These are phyloP conservation scores for Ananas comosus DNA, from an alignment of 176 grass and related monocot species.

Conservation along the genomic window DNA sequence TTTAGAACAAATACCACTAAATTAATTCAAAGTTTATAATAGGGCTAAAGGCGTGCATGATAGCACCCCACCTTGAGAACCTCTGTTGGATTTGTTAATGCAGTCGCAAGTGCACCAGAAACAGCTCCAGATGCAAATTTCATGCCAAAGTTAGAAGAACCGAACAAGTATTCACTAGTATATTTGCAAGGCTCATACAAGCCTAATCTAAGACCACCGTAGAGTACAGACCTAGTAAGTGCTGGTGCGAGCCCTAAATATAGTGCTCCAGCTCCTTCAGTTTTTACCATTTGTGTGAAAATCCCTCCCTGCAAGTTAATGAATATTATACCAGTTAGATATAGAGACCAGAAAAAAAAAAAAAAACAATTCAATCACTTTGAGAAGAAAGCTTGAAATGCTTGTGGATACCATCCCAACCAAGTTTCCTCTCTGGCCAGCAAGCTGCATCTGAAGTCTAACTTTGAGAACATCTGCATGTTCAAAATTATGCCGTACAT, in stretches of 20 bases:
- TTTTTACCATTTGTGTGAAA: conserved; percentile 58
- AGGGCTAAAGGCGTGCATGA: background rate
- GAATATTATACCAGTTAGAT: conserved; percentile 17
- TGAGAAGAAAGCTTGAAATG: background rate
- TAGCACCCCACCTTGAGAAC: conserved; percentile 61
- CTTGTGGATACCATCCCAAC: conserved; percentile 68
- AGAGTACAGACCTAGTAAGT: conserved; percentile 69
- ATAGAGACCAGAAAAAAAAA: conserved; percentile 11
- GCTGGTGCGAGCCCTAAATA: conserved; percentile 81
- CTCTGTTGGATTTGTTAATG: conserved; percentile 73
- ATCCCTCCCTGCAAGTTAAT: conserved; percentile 50
- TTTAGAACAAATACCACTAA: conserved; percentile 8
- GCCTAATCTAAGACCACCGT: conserved; percentile 87
- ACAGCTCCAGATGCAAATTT: conserved; percentile 76
- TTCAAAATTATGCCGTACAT: conserved; percentile 23
- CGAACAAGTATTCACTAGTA: conserved; percentile 61
- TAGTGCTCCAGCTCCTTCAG: conserved; percentile 66
- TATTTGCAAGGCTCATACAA: conserved; percentile 86
- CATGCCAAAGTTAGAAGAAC: conserved; percentile 71
- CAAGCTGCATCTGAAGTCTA: conserved; percentile 95
- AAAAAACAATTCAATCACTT: background rate
- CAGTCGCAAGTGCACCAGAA: conserved; percentile 72
- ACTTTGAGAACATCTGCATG: conserved; percentile 98
- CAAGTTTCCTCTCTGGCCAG: conserved; percentile 86
- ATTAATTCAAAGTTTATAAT: conserved; percentile 1